Evolutionary conservation across 495 filamentous ascomycete species (phyloP).

Genomic region (Aspergillus nanangensis): DNA sequence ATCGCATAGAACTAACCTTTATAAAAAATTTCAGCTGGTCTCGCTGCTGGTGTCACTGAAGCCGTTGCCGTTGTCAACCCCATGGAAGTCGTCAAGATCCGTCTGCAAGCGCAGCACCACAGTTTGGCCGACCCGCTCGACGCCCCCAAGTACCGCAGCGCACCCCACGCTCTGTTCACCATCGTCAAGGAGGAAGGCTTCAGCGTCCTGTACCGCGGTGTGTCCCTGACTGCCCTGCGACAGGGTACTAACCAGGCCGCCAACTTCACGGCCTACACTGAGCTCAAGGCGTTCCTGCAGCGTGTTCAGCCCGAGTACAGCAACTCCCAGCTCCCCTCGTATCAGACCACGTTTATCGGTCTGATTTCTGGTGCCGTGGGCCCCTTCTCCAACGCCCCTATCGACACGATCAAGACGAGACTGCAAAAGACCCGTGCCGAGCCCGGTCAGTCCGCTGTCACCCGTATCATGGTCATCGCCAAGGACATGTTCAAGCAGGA

Average conservation of each 20-base stretch:
- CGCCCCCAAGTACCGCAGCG: slow-evolving; percentile 93
- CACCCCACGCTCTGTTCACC: slow-evolving; percentile 90
- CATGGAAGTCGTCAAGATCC: slow-evolving; percentile 99
- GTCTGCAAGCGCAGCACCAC: slow-evolving; percentile 95
- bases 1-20: background rate
- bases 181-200: slow-evolving; percentile 87
- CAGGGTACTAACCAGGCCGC: slow-evolving; percentile 97
- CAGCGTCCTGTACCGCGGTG: slow-evolving; percentile 84
- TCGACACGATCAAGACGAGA: slow-evolving; percentile 98
- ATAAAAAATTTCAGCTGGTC: slow-evolving; percentile 56
- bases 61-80: slow-evolving; percentile 94
- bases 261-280: slow-evolving; percentile 97
- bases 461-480: slow-evolving; percentile 72
- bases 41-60: slow-evolving; percentile 91
- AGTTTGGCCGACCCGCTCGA: slow-evolving; percentile 88
- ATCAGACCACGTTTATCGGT: slow-evolving; percentile 87
- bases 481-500: slow-evolving; percentile 97
- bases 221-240: slow-evolving; percentile 85
- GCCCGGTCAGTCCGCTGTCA: slow-evolving; percentile 72
- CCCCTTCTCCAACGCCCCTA: slow-evolving; percentile 91
- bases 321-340: slow-evolving; percentile 66
- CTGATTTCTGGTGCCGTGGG: slow-evolving; percentile 92
- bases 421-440: slow-evolving; percentile 85
- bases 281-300: slow-evolving; percentile 79
- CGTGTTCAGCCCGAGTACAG: slow-evolving; percentile 57